A percentile compares a stretch with the other conserved stretches of the same genome.
These are phyloP conservation scores for Azolla pinnata DNA, from an alignment of 75 land plant genomes.

Conservation along the genomic window DNA sequence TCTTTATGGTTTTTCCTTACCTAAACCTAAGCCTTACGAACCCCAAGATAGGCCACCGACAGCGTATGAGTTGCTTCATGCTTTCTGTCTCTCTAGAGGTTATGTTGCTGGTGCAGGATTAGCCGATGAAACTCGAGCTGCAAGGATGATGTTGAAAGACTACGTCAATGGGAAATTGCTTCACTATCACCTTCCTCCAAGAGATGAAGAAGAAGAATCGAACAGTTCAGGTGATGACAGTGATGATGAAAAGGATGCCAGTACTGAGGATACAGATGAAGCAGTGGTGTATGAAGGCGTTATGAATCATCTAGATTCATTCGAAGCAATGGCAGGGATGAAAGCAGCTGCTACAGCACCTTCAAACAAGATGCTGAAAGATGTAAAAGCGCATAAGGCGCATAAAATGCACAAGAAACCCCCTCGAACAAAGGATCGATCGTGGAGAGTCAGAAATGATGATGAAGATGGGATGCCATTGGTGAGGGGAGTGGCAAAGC, in stretches of 20 bases:
- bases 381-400: neutral
- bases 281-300: slow-evolving; percentile 29
- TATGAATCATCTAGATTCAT: slow-evolving; percentile 49
- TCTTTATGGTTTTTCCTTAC: slow-evolving; percentile 59
- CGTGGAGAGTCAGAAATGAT: slow-evolving; percentile 76
- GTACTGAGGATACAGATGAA: neutral
- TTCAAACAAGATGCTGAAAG: slow-evolving; percentile 15
- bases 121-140: slow-evolving; percentile 87
- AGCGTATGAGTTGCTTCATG: slow-evolving; percentile 64
- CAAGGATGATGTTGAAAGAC: slow-evolving; percentile 82
- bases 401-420: slow-evolving; percentile 86
- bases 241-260: slow-evolving; percentile 6
- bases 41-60: slow-evolving; percentile 66
- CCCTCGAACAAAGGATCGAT: slow-evolving; percentile 75
- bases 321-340: slow-evolving; percentile 38
- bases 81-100: slow-evolving; percentile 80
- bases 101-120: slow-evolving; percentile 80
- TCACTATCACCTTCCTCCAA: slow-evolving; percentile 68
- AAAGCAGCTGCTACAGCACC: slow-evolving; percentile 1
- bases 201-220: slow-evolving; percentile 19
- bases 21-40: slow-evolving; percentile 87
- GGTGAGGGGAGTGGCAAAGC: slow-evolving; percentile 58
- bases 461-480: slow-evolving; percentile 78
- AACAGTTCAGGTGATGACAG: slow-evolving; percentile 1
- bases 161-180: slow-evolving; percentile 85